Conservation (phyloP, 768 basidiomycete genomes). For the Rickenella mellea region DNA sequence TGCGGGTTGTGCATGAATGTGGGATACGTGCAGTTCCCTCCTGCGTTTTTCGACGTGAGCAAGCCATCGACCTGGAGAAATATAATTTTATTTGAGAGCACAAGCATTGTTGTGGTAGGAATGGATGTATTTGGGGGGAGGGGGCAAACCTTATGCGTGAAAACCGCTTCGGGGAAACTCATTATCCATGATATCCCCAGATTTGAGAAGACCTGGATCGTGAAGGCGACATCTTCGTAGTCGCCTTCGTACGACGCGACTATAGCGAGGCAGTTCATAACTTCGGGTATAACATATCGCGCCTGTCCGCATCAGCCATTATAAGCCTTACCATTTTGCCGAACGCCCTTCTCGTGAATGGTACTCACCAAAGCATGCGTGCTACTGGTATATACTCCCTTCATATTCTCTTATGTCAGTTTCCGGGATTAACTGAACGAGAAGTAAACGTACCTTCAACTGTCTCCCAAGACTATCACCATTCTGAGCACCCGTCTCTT, state of each 20-base stretch:
- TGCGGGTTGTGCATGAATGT: constrained; percentile 90
- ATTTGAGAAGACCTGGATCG: constrained; percentile 50
- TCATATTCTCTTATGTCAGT: not conserved
- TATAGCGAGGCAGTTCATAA: constrained; percentile 31
- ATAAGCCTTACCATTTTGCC: not conserved
- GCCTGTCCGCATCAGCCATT: constrained; percentile 9
- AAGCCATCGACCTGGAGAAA: constrained; percentile 43
- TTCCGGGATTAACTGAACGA: not conserved
- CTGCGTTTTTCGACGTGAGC: constrained; percentile 64
- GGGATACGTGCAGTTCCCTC: constrained; percentile 73
- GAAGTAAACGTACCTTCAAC: constrained; percentile 1
- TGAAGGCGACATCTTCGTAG: constrained; percentile 52
- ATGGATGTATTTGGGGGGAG: not conserved
- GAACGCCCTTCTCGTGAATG: not conserved
- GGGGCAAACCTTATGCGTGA: constrained; percentile 14
- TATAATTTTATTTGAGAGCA: not conserved
- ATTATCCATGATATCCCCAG: constrained; percentile 17
- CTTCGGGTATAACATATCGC: constrained; percentile 14
- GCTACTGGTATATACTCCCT: constrained; percentile 33
- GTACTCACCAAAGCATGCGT: constrained; percentile 33
- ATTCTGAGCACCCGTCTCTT: constrained; percentile 14
- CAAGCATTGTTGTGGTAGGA: not conserved
- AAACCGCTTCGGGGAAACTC: constrained; percentile 11
- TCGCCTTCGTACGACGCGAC: constrained; percentile 64
- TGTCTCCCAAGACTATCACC: constrained; percentile 13